phyloP scores from a whole-genome alignment of 148 eudicot species.

The Heliosperma pusillum region DNA sequence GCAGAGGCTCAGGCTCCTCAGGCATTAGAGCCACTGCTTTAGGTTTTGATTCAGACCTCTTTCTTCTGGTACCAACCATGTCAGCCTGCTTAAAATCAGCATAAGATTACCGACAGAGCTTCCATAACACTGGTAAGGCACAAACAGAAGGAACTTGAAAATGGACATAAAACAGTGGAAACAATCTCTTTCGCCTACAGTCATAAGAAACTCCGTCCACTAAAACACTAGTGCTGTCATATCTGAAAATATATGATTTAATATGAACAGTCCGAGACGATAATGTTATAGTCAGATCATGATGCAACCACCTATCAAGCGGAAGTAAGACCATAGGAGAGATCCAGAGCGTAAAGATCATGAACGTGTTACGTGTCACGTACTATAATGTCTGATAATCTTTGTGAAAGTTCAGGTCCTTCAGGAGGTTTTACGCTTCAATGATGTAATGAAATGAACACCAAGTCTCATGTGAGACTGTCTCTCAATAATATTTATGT shows the following conservation, averaged over 20 bases:
- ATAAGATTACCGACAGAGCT: background rate
- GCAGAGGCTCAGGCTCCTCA: slow-evolving; percentile 25
- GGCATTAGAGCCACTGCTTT: slow-evolving; percentile 17
- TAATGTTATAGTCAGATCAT: background rate
- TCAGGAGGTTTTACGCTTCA: too few relatives aligned
- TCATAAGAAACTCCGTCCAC: background rate
- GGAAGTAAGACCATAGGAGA: background rate
- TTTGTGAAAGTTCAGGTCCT: background rate
- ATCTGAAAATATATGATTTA: background rate
- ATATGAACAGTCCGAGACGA: background rate
- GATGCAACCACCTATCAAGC: background rate
- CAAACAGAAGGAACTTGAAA: background rate
- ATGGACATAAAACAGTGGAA: background rate
- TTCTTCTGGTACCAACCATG: slow-evolving; percentile 43
- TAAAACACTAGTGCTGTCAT: background rate
- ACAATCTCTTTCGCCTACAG: background rate
- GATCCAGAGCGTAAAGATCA: background rate
- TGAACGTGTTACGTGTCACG: background rate
- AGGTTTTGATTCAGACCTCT: slow-evolving; percentile 26
- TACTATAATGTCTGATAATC: background rate
- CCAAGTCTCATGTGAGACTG: too few relatives aligned
- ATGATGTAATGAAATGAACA: too few relatives aligned
- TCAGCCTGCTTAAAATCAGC: slow-evolving; percentile 24
- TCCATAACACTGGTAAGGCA: background rate
- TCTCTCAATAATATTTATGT: too few relatives aligned